A percentile compares a stretch with the other conserved stretches of the same genome.
phyloP scores from a whole-genome alignment of 306 rosid species.

The Leucaena leucocephala region DNA sequence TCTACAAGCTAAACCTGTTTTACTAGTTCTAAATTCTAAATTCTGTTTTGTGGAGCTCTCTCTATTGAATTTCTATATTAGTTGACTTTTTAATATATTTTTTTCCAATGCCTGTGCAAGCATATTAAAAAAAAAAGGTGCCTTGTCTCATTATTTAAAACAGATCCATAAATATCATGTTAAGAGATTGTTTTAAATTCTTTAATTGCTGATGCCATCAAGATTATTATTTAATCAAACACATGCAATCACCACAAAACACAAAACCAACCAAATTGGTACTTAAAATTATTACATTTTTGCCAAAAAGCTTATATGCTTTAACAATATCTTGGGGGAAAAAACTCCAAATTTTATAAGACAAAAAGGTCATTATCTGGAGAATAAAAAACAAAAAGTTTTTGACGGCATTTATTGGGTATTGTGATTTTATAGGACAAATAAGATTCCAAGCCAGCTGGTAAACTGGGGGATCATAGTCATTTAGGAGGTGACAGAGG shows the following conservation, averaged over 20 bases:
- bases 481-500: slow-evolving; percentile 3
- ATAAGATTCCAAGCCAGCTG: neutral
- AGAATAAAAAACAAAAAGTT: neutral
- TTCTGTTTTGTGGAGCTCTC: no score
- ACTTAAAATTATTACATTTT: no score
- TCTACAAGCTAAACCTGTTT: no score
- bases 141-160: neutral
- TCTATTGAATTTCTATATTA: neutral
- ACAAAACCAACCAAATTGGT: neutral
- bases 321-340: no score
- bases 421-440: slow-evolving; percentile 1
- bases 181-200: neutral
- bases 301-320: no score
- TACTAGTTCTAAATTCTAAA: no score
- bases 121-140: neutral
- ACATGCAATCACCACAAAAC: neutral
- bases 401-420: slow-evolving; percentile 17
- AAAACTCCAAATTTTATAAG: neutral
- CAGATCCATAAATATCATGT: neutral
- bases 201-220: neutral
- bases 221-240: neutral
- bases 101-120: neutral
- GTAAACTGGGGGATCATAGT: neutral
- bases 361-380: neutral
- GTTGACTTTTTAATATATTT: neutral